Conservation (phyloP, 805 yeast genomes). For the Metschnikowia kofuensis region DNA sequence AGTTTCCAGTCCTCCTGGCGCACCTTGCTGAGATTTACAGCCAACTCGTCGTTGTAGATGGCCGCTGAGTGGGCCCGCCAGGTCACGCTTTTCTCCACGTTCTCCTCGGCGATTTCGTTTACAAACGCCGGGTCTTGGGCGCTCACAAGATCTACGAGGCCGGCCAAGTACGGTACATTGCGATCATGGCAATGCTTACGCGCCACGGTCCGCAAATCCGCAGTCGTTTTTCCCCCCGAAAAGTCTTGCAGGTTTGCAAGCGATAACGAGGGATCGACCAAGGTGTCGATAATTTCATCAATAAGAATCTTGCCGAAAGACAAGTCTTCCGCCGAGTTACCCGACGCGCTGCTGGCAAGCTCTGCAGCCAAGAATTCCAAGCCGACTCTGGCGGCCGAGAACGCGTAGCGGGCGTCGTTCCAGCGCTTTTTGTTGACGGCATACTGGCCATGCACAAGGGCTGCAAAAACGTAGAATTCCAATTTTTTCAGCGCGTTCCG, state of each 20-base stretch:
- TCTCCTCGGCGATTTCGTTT: conserved; percentile 24
- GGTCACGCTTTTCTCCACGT: conserved; percentile 32
- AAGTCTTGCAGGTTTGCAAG: conserved; percentile 47
- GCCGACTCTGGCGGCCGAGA: conserved; percentile 59
- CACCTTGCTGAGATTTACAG: conserved; percentile 50
- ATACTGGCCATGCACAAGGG: conserved; percentile 52
- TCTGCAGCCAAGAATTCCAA: conserved; percentile 46
- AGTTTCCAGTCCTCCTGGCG: conserved; percentile 24
- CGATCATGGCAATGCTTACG: conserved; percentile 39
- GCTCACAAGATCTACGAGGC: conserved; percentile 39
- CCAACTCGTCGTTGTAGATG: conserved; percentile 69
- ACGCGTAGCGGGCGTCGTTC: conserved; percentile 48
- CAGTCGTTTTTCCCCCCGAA: conserved; percentile 20
- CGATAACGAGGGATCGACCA: conserved; percentile 65
- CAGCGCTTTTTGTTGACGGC: conserved; percentile 55
- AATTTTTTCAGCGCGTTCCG: conserved; percentile 24
- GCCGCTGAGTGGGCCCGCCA: conserved; percentile 59
- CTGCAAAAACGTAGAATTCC: conserved; percentile 36
- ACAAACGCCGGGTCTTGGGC: conserved; percentile 37
- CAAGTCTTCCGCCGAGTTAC: background rate
- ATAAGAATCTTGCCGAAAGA: conserved; percentile 38
- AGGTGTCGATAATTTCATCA: conserved; percentile 53
- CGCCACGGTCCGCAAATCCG: conserved; percentile 51
- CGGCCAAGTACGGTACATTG: conserved; percentile 32
- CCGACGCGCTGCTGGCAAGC: background rate